phyloP scores from a whole-genome alignment of 1,284 basidiomycete genomes.

The Cutaneotrichosporon cyanovorans region DNA sequence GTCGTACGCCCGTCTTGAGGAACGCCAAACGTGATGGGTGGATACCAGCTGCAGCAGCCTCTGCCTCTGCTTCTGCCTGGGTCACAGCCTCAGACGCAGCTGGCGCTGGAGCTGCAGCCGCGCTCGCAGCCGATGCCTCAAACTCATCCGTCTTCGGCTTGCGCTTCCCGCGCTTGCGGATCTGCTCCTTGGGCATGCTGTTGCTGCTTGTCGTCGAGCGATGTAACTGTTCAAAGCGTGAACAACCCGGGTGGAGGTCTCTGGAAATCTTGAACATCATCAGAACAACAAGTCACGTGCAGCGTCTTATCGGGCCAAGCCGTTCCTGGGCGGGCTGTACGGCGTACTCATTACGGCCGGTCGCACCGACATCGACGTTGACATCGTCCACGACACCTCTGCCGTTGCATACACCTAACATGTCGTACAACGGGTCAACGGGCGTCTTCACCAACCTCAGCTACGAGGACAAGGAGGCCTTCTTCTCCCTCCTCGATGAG shows the following conservation, averaged over 20 bases:
- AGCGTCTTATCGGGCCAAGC: too few species aligned
- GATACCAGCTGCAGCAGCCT: slow-evolving; percentile 23
- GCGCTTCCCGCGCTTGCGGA: slow-evolving; percentile 44
- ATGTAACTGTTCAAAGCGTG: too few species aligned
- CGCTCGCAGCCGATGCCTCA: not conserved
- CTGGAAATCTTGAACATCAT: too few species aligned
- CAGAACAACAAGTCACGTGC: too few species aligned
- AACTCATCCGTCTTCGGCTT: slow-evolving; percentile 37
- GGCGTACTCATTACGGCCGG: too few species aligned
- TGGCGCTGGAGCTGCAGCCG: not conserved
- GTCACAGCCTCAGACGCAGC: slow-evolving; percentile 4
- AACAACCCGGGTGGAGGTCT: too few species aligned
- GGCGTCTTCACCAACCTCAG: slow-evolving; percentile 1
- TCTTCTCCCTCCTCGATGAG: slow-evolving; percentile 42
- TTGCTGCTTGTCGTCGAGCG: not conserved
- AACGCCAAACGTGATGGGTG: slow-evolving; percentile 37
- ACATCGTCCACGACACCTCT: too few species aligned
- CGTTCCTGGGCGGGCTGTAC: too few species aligned
- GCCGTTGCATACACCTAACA: too few species aligned
- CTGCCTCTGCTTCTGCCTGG: slow-evolving; percentile 9
- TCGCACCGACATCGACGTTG: too few species aligned
- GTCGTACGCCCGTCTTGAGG: slow-evolving; percentile 23
- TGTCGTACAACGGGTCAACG: too few species aligned
- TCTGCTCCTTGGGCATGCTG: slow-evolving; percentile 43
- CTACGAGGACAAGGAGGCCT: slow-evolving; percentile 29